phyloP scores from a whole-genome alignment of 345 rosid genomes.

The Mallotus nudiflorus region DNA sequence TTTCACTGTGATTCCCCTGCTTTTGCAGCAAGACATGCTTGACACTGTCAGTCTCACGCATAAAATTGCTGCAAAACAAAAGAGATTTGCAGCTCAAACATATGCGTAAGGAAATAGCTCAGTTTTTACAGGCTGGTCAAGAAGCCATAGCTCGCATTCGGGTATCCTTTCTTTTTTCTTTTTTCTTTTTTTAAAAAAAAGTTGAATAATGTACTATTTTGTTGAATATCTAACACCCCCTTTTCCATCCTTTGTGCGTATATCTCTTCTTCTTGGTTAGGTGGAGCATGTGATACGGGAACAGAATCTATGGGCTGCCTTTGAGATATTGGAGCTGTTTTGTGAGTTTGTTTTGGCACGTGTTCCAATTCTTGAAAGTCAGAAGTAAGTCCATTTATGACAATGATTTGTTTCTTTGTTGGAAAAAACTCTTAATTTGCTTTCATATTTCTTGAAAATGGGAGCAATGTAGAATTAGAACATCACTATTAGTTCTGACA shows the following conservation, averaged over 20 bases:
- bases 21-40: conserved; percentile 77
- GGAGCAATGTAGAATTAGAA: not conserved
- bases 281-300: conserved; percentile 96
- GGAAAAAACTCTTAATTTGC: not conserved
- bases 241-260: not conserved
- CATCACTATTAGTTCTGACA: no score
- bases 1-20: conserved; percentile 6
- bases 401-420: not conserved
- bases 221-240: not conserved
- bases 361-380: conserved; percentile 74
- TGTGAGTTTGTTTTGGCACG: conserved; percentile 93
- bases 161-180: conserved; percentile 35
- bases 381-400: conserved; percentile 51
- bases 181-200: not conserved
- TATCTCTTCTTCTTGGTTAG: conserved; percentile 36
- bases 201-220: conserved; percentile 1
- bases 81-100: conserved; percentile 86
- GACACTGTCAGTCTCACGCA: conserved; percentile 73
- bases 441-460: not conserved
- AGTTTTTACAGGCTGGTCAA: conserved; percentile 88
- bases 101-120: conserved; percentile 94
- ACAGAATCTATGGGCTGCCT: conserved; percentile 78
- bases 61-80: conserved; percentile 86
- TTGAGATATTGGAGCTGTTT: conserved; percentile 83
- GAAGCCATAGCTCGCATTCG: conserved; percentile 94